Evolutionary conservation across 371 early-diverging fungal genomes (phyloP).

Genomic region (Smittium culicis): DNA sequence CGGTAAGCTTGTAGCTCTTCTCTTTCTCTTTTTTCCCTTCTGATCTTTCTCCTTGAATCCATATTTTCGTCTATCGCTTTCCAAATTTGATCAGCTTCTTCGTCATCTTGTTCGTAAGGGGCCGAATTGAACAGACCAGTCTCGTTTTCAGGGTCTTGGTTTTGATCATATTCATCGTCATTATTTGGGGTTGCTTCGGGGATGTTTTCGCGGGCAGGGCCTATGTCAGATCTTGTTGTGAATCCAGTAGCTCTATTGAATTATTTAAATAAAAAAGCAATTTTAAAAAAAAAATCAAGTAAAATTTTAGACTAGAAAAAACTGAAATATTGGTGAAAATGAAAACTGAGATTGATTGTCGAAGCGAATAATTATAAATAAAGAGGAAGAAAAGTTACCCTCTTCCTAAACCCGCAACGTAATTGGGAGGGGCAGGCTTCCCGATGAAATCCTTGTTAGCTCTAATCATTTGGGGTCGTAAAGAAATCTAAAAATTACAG

Average conservation of each 20-base stretch:
- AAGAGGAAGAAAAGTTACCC: constrained; percentile 49
- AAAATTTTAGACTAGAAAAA: too few relatives aligned
- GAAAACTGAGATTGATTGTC: too few relatives aligned
- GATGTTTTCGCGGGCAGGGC: constrained; percentile 78
- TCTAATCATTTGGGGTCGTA: constrained; percentile 44
- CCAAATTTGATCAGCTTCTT: constrained; percentile 91
- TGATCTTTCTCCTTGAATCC: constrained; percentile 66
- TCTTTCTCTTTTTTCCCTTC: constrained; percentile 11
- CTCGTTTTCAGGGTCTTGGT: constrained; percentile 89
- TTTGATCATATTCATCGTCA: constrained; percentile 49
- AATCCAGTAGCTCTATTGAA: constrained; percentile 74
- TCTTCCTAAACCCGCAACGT: constrained; percentile 92
- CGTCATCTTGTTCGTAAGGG: constrained; percentile 91
- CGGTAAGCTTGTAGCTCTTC: constrained; percentile 37
- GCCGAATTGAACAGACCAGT: constrained; percentile 71
- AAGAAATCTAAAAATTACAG: constrained; percentile 1
- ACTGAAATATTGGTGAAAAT: too few relatives aligned
- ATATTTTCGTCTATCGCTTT: constrained; percentile 77
- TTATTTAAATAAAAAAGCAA: neutral
- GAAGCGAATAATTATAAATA: too few relatives aligned
- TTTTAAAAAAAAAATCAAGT: too few relatives aligned
- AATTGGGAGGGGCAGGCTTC: constrained; percentile 74
- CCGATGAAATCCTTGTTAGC: constrained; percentile 71
- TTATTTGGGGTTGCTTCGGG: constrained; percentile 34
- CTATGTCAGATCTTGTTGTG: constrained; percentile 95